Evolutionary conservation across 495 filamentous ascomycete species (phyloP), one percentile per base, ranked within the genome.

Genomic region (Penicillium tannophilum): DNA sequence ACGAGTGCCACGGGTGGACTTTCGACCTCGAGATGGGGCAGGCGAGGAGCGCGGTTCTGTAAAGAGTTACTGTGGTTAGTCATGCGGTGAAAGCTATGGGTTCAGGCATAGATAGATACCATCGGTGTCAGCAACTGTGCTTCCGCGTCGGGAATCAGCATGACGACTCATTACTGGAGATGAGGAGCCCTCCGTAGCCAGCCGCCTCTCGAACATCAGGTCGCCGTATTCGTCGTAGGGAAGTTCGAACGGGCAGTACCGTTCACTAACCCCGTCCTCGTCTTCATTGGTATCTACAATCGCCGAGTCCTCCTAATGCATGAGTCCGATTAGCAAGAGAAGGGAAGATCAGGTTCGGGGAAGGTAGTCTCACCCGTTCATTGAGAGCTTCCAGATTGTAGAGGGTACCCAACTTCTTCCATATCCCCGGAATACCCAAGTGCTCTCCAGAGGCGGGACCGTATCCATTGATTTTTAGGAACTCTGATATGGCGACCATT

Each of bases 361-460:
- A 16, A 53, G 1, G 26, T 33, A 51, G 9, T 57, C 73, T 68
- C 78, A 85, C 94, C 65, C 91, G 85, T 70, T 95, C 91, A 75
- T 98, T 91, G 51, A 97, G 85, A 8, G 87, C 86, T 56, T 91
- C 87, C 43, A 98, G 83, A 69, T 97, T 90, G 78, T 96, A 98
- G 47, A 94, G 83, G 36, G 84, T 84, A 48, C 81, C 72, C 12
- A 98, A 83, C 69, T 98, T 97, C 57, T 79, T 81, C 94, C 94
- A 98, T 53, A 98, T 96, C 9, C 90, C 89, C 4, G 91, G 86
- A 49, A 96, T 91, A 41, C 86, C 86, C 44, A 91, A 97, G 78
- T 98, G 94, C 14, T 85, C 82, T 53, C 86, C 82, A 16, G 76
- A 69, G 0, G 71, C 63, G 1, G 87, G 84, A 57, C 88, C 86